Percentiles rank a stretch among this genome's conserved stretches.
Evolutionary conservation across 179 eudicot genomes (phyloP).

Genomic region (Gypsophila paniculata): DNA sequence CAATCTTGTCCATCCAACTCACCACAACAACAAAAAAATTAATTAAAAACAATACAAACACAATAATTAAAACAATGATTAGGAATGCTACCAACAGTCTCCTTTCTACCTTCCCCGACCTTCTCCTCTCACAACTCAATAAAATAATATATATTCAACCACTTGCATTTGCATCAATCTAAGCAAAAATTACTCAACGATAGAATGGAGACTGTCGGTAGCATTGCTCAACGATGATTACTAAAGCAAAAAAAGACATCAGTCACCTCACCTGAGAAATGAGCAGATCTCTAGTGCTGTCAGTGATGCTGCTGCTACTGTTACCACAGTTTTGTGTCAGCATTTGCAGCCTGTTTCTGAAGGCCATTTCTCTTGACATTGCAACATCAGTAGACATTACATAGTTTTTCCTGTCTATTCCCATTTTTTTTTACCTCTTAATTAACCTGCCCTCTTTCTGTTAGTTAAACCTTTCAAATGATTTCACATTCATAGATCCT

Average conservation of each 20-base stretch:
- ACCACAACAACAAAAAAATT: no score
- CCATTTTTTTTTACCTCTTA: background rate
- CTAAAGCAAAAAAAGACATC: background rate
- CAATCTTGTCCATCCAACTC: no score
- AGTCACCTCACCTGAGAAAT: conserved; percentile 23
- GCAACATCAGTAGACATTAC: conserved; percentile 39
- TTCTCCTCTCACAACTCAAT: no score
- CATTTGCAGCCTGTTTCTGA: conserved; percentile 27
- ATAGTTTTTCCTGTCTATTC: conserved; percentile 25
- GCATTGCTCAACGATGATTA: no score
- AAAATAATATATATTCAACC: no score
- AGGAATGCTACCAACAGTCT: no score
- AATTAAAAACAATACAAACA: background rate
- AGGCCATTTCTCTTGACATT: conserved; percentile 37
- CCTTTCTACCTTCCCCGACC: no score
- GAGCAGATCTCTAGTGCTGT: conserved; percentile 12
- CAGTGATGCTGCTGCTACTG: background rate
- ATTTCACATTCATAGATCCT: background rate
- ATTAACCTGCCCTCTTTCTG: no score
- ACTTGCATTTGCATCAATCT: no score
- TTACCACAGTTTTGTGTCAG: background rate
- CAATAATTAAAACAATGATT: background rate
- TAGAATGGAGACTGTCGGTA: no score
- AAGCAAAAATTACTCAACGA: no score
- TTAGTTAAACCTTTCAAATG: no score